Conservation (phyloP, 1,284 basidiomycete genomes). For the Wolfiporia cocos region DNA sequence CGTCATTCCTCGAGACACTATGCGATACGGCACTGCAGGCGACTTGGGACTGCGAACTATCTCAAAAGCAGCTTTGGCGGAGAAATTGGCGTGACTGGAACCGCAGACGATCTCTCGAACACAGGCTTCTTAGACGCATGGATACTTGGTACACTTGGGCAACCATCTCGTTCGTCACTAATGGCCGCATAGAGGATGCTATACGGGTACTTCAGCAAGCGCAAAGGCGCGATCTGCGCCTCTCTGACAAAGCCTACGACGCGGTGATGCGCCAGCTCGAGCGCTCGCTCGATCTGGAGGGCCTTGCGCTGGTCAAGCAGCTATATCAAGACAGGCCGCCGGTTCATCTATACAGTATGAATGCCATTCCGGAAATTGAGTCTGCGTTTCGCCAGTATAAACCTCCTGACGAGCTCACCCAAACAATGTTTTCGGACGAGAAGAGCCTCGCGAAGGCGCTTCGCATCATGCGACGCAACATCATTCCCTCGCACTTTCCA, state of each 20-base stretch:
- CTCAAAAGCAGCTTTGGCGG: neutral
- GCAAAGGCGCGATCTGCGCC: conserved; percentile 4
- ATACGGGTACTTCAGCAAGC: conserved; percentile 15
- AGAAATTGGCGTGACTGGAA: neutral
- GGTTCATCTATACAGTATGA: too few species aligned
- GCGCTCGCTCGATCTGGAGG: neutral
- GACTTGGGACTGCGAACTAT: neutral
- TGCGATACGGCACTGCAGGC: neutral
- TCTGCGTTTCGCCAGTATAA: neutral
- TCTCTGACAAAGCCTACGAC: conserved; percentile 11
- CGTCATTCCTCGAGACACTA: conserved; percentile 19
- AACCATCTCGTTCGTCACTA: conserved; percentile 13
- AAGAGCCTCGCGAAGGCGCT: conserved; percentile 7
- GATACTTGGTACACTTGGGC: conserved; percentile 14
- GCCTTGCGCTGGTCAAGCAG: conserved; percentile 2
- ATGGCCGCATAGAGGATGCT: conserved; percentile 11
- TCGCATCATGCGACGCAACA: conserved; percentile 6
- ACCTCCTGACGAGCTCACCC: neutral
- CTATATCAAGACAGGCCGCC: neutral
- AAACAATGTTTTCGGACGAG: neutral
- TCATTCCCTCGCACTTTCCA: neutral
- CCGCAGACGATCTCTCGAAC: neutral
- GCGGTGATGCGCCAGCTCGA: conserved; percentile 11
- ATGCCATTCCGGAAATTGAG: neutral
- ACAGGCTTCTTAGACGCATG: neutral